Evolutionary conservation across 768 basidiomycete genomes (phyloP).

Genomic region (Multifurca ochricompacta): DNA sequence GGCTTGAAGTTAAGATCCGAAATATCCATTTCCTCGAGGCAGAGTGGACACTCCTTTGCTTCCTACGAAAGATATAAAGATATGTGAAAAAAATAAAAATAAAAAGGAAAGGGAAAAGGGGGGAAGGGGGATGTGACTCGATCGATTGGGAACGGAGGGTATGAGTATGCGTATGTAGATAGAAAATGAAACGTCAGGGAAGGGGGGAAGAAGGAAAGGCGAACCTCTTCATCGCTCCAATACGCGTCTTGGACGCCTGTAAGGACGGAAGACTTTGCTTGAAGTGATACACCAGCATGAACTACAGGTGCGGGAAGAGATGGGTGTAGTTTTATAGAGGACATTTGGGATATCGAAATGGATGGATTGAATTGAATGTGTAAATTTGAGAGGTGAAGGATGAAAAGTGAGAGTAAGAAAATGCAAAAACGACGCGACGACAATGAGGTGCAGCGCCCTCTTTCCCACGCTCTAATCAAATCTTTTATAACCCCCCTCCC

Average conservation of each 20-base stretch:
- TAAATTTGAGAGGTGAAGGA: neutral
- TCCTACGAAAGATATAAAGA: slow-evolving; percentile 47
- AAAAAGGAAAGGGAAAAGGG: no score
- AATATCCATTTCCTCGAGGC: slow-evolving; percentile 98
- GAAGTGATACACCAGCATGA: slow-evolving; percentile 59
- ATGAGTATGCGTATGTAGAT: no score
- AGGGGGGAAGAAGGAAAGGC: slow-evolving; percentile 24
- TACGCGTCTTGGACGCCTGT: slow-evolving; percentile 95
- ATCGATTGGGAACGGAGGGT: neutral
- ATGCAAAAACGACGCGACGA: slow-evolving; percentile 16
- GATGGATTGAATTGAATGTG: neutral
- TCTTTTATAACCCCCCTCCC: neutral
- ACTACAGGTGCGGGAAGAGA: slow-evolving; percentile 68
- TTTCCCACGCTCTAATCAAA: slow-evolving; percentile 3
- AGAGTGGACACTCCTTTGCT: slow-evolving; percentile 95
- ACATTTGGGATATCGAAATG: slow-evolving; percentile 31
- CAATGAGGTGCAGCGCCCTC: slow-evolving; percentile 19
- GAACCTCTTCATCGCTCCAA: slow-evolving; percentile 89
- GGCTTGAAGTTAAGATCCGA: slow-evolving; percentile 99
- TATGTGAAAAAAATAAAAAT: no score
- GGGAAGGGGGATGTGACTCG: slow-evolving; percentile 5
- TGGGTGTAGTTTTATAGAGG: slow-evolving; percentile 49
- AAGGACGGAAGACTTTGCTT: slow-evolving; percentile 78
- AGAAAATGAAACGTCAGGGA: no score
- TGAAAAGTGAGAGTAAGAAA: neutral